Conservation (phyloP, 495 filamentous ascomycete species). For the Endocarpon pusillum region DNA sequence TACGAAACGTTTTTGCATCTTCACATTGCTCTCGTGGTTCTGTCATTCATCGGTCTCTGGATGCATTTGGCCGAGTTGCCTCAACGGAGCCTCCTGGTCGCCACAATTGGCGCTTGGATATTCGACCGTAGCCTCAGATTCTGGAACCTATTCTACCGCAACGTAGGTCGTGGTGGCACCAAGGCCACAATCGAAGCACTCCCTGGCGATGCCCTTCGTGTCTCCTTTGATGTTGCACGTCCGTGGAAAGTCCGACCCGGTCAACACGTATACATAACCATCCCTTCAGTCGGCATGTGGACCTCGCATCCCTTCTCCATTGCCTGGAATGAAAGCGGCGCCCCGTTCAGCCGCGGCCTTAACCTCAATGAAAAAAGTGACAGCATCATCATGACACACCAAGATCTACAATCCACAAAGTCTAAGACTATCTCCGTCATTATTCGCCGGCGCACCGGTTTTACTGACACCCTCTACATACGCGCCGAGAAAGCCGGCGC, state of each 20-base stretch:
- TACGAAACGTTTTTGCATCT: conserved; percentile 85
- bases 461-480: conserved; percentile 70
- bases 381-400: conserved; percentile 16
- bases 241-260: conserved; percentile 66
- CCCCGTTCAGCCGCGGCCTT: conserved; percentile 7
- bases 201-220: conserved; percentile 64
- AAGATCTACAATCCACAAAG: conserved; percentile 18
- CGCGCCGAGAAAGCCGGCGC: conserved; percentile 22
- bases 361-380: not conserved
- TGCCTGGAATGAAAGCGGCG: conserved; percentile 52
- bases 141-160: conserved; percentile 50
- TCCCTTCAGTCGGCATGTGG: conserved; percentile 57
- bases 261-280: conserved; percentile 76
- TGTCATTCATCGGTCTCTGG: conserved; percentile 47
- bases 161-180: conserved; percentile 44
- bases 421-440: conserved; percentile 59
- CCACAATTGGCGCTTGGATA: conserved; percentile 56
- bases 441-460: conserved; percentile 68
- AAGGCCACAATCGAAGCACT: conserved; percentile 59
- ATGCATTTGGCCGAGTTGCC: conserved; percentile 52
- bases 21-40: conserved; percentile 53
- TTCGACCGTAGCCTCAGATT: conserved; percentile 58
- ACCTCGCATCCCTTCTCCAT: conserved; percentile 89
- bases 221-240: conserved; percentile 65
- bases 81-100: conserved; percentile 48